phyloP scores from a whole-genome alignment of 768 basidiomycete species.

The Phanerodontia chrysosporium region DNA sequence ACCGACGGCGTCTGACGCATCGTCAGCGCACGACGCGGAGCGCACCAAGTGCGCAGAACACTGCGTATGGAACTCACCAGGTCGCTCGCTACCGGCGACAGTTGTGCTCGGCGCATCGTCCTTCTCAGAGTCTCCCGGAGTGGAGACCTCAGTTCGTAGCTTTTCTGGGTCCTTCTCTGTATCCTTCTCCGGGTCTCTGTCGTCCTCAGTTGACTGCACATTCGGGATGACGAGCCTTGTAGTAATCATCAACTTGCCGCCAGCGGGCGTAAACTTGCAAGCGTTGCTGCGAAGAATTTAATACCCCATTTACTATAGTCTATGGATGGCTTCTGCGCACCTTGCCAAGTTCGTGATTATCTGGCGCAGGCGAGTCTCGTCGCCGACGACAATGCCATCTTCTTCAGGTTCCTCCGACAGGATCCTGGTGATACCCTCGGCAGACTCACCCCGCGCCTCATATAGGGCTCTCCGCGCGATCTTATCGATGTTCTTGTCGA shows the following conservation, averaged over 20 bases:
- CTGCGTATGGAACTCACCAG: not conserved
- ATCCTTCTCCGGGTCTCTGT: not conserved
- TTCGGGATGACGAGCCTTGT: constrained; percentile 52
- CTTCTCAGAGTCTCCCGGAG: not conserved
- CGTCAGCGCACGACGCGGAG: not conserved
- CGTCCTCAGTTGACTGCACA: not conserved
- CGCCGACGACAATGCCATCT: constrained; percentile 74
- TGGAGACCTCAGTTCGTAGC: too few species aligned
- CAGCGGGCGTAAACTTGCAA: constrained; percentile 73
- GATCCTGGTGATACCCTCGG: constrained; percentile 36
- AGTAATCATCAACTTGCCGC: constrained; percentile 61
- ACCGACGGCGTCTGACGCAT: not conserved
- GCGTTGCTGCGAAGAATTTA: constrained; percentile 50
- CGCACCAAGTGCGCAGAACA: not conserved
- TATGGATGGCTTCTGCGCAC: constrained; percentile 23
- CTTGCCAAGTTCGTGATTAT: constrained; percentile 83
- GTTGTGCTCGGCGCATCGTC: not conserved
- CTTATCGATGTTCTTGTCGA: constrained; percentile 68
- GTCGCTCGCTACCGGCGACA: not conserved
- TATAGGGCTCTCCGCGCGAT: constrained; percentile 57
- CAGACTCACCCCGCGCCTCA: constrained; percentile 51
- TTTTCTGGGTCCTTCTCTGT: not conserved
- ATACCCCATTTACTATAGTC: not conserved
- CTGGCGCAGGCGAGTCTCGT: constrained; percentile 78
- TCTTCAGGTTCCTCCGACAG: constrained; percentile 44